phyloP scores from a whole-genome alignment of 257 asterid species.

The Salvia miltiorrhiza region DNA sequence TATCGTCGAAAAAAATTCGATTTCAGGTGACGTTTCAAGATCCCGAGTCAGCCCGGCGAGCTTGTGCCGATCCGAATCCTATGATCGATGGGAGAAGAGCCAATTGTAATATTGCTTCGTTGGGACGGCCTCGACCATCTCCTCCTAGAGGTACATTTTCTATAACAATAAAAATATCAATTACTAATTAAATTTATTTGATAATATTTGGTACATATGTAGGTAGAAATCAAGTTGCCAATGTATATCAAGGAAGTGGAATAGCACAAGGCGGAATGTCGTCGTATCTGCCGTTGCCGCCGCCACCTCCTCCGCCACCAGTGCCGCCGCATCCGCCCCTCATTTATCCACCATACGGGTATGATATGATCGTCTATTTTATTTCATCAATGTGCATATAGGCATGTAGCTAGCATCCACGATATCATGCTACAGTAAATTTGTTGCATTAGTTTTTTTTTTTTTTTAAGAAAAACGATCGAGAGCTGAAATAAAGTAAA shows the following conservation, averaged over 20 bases:
- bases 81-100: constrained; percentile 91
- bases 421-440: too few relatives aligned
- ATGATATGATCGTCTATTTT: background rate
- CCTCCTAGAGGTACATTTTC: constrained; percentile 39
- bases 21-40: constrained; percentile 83
- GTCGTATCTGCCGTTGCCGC: constrained; percentile 47
- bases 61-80: constrained; percentile 84
- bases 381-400: background rate
- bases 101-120: constrained; percentile 88
- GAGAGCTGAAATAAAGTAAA: background rate
- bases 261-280: constrained; percentile 49
- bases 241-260: constrained; percentile 52
- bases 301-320: constrained; percentile 50
- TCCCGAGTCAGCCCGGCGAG: constrained; percentile 80
- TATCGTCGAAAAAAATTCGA: too few relatives aligned
- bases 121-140: constrained; percentile 91
- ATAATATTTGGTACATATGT: background rate
- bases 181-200: background rate
- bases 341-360: constrained; percentile 94
- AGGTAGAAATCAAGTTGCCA: constrained; percentile 69
- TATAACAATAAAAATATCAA: background rate
- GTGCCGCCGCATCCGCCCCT: constrained; percentile 55
- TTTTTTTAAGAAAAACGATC: background rate
- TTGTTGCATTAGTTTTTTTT: background rate
- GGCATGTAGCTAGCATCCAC: too few relatives aligned